These are phyloP conservation scores for Aspergillus proliferans DNA, from an alignment of 2,329 filamentous ascomycete genomes.

Conservation along the genomic window DNA sequence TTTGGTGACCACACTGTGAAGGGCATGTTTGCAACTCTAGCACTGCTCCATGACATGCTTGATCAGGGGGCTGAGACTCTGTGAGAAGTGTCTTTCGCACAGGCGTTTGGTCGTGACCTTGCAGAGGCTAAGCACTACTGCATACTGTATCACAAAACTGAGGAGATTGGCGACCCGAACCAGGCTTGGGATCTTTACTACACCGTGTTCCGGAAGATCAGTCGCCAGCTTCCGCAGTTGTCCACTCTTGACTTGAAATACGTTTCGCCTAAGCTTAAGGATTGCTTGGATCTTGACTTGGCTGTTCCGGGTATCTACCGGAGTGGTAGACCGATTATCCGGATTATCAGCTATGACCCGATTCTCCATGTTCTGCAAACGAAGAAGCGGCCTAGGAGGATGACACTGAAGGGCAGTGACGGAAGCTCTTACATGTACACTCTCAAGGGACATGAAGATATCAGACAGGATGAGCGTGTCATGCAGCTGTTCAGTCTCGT, in stretches of 20 bases:
- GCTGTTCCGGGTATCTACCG: slow-evolving; percentile 94
- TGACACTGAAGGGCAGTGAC: slow-evolving; percentile 83
- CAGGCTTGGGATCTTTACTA: slow-evolving; percentile 99
- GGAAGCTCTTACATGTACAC: slow-evolving; percentile 80
- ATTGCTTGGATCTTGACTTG: slow-evolving; percentile 77
- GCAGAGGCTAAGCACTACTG: slow-evolving; percentile 96
- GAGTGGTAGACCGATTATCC: slow-evolving; percentile 70
- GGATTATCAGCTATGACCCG: slow-evolving; percentile 83
- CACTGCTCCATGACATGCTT: slow-evolving; percentile 84
- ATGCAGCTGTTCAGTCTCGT: slow-evolving; percentile 99
- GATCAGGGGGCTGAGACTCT: slow-evolving; percentile 89
- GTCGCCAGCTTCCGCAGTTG: slow-evolving; percentile 84
- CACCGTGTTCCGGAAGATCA: slow-evolving; percentile 93
- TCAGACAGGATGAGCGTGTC: slow-evolving; percentile 95
- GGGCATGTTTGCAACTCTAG: slow-evolving; percentile 89
- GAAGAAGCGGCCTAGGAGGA: slow-evolving; percentile 89
- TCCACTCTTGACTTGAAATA: slow-evolving; percentile 92
- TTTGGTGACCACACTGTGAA: slow-evolving; percentile 97
- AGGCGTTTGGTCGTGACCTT: slow-evolving; percentile 92
- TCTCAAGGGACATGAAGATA: slow-evolving; percentile 98
- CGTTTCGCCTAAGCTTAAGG: slow-evolving; percentile 87
- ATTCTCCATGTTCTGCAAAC: slow-evolving; percentile 90
- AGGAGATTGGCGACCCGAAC: slow-evolving; percentile 89
- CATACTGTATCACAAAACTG: slow-evolving; percentile 79
- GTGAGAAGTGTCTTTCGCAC: slow-evolving; percentile 92